Conservation (phyloP, 257 asterid genomes). For the Solanum medicagineum region DNA sequence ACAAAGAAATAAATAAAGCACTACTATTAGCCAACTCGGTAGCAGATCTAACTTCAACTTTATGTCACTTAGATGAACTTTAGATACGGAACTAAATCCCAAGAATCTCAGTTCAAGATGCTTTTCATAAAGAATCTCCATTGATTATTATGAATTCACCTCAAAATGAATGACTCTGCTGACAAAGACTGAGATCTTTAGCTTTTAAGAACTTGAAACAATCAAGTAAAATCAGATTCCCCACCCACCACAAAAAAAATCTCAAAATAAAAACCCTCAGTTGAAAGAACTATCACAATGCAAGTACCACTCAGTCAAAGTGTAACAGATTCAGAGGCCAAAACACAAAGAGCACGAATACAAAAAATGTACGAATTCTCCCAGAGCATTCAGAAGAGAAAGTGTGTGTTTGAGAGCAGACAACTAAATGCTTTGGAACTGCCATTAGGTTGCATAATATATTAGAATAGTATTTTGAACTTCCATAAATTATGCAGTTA, state of each 20-base stretch:
- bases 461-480: neutral
- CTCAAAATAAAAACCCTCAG: conserved; percentile 19
- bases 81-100: neutral
- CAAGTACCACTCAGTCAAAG: neutral
- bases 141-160: neutral
- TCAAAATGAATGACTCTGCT: neutral
- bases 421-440: neutral
- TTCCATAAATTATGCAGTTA: neutral
- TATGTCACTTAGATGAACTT: neutral
- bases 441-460: neutral
- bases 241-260: neutral
- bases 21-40: neutral
- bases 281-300: neutral
- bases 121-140: neutral
- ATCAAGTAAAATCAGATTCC: too few species aligned
- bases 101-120: neutral
- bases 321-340: neutral
- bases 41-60: neutral
- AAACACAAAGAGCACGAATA: neutral
- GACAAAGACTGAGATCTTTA: neutral
- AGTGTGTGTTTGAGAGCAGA: neutral
- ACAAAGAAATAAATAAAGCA: neutral
- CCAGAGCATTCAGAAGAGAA: neutral
- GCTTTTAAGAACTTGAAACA: neutral
- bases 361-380: neutral